Evolutionary conservation across 2,329 filamentous ascomycete species (phyloP).

Genomic region (Aspergillus ibericus): DNA sequence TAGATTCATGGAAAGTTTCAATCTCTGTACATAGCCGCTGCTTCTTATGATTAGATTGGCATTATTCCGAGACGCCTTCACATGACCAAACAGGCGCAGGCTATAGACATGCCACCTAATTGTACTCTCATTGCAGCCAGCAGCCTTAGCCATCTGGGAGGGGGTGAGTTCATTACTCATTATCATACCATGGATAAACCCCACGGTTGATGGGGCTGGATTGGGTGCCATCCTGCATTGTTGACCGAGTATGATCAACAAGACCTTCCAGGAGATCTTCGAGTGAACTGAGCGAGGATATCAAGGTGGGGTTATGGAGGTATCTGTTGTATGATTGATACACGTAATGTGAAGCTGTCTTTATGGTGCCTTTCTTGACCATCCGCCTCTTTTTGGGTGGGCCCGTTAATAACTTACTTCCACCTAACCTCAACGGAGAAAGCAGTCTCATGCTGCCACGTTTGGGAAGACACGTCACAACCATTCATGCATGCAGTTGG

Average conservation of each 20-base stretch:
- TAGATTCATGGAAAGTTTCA: background rate
- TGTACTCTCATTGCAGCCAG: background rate
- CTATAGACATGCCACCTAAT: background rate
- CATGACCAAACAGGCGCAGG: background rate
- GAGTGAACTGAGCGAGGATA: background rate
- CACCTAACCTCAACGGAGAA: background rate
- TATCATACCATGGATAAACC: background rate
- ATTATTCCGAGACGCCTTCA: background rate
- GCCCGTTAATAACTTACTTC: background rate
- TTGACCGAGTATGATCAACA: background rate
- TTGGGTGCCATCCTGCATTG: background rate
- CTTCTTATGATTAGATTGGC: background rate
- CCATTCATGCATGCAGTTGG: background rate
- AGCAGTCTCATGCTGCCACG: background rate
- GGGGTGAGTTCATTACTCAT: background rate
- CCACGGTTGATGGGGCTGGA: background rate
- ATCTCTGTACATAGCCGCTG: background rate
- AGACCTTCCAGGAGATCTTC: background rate
- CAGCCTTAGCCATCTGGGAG: background rate
- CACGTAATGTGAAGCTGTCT: background rate
- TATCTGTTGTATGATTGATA: background rate
- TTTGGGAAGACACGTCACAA: background rate
- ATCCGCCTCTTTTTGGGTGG: background rate
- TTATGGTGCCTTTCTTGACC: background rate
- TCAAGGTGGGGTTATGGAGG: background rate